A percentile compares a stretch with the other conserved stretches of the same genome.
Conservation (phyloP, 805 yeast species). For the Wickerhamomyces alni region DNA sequence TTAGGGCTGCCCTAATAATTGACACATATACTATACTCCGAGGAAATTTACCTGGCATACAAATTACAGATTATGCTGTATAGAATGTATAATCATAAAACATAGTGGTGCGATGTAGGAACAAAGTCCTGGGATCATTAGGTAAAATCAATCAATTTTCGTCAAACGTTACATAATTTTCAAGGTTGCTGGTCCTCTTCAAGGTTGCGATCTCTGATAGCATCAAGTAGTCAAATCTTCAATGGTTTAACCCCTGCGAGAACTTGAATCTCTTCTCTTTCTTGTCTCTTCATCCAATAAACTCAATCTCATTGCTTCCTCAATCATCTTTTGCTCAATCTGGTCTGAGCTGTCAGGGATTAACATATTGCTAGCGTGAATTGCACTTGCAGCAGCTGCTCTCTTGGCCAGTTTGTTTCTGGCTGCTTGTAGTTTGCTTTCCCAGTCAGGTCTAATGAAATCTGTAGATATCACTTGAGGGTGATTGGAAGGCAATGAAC, state of each 20-base stretch:
- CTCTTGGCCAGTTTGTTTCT: conserved; percentile 73
- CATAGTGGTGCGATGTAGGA: too few species aligned
- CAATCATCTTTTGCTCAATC: conserved; percentile 72
- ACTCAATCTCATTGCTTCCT: conserved; percentile 75
- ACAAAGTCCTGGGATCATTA: too few species aligned
- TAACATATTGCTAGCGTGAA: conserved; percentile 80
- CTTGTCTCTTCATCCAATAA: conserved; percentile 64
- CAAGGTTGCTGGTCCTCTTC: too few species aligned
- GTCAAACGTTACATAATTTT: too few species aligned
- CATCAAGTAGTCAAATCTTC: too few species aligned
- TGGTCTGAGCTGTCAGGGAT: conserved; percentile 36
- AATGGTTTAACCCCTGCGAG: conserved; percentile 1
- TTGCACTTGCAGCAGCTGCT: conserved; percentile 91
- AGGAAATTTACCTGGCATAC: too few species aligned
- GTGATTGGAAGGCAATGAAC: conserved; percentile 60
- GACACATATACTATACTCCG: too few species aligned
- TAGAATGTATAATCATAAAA: too few species aligned
- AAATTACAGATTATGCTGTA: too few species aligned
- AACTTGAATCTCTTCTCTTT: conserved; percentile 25
- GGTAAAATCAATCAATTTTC: too few species aligned
- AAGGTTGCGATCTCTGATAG: too few species aligned
- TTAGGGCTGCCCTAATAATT: too few species aligned
- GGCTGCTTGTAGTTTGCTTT: conserved; percentile 62
- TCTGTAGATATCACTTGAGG: conserved; percentile 76
- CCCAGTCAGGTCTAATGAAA: conserved; percentile 91